Evolutionary conservation across 1,284 basidiomycete species (phyloP), one percentile per base, ranked within the genome.

Genomic region (Pseudozyma thailandica): DNA sequence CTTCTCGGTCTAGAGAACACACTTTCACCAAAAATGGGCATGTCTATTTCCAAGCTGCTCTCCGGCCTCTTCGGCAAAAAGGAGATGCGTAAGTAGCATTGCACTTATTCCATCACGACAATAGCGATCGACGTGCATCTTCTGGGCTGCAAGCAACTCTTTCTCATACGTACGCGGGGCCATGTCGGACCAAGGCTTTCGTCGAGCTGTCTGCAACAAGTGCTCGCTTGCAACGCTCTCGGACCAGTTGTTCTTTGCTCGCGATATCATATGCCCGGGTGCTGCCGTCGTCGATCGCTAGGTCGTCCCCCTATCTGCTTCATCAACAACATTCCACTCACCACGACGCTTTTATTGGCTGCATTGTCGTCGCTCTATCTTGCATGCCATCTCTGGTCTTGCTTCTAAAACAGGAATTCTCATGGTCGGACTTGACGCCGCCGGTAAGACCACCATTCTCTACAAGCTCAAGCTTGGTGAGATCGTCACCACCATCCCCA

Each of bases 391-490:
- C 2, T 42, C 27, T 9, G 28, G 9, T 9, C 7, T 28, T 33
- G 4, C 6, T 33, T 25, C 20, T 8, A 20, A 10, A n/a, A 31
- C 43, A 78, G 76, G 79, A 52, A 77, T 84, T 71, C 79, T 90
- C 78, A 88, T 88, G 88, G 88, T 98, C 83, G 93, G 93, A 85
- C 91, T 98, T 79, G 94, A 98, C 84, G 94, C 94, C 82, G 94
- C 94, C 81, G 94, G 94, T 83, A 81, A 78, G 69, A 81, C 77
- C 42, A 80, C 96, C 84, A 98, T 98, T 82, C 88, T 98, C 81
- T 98, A 97, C 89, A 98, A 98, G 88, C 88, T 99, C 85, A 98
- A 98, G 88, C 89, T 98, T 55, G 95, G 95, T 84, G 95, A 98
- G 87, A 98, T 97, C 85, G 95, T 98, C 84, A 98, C 95, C 74